Conservation (phyloP, 768 basidiomycete genomes). For the Termitomyces sp. region DNA sequence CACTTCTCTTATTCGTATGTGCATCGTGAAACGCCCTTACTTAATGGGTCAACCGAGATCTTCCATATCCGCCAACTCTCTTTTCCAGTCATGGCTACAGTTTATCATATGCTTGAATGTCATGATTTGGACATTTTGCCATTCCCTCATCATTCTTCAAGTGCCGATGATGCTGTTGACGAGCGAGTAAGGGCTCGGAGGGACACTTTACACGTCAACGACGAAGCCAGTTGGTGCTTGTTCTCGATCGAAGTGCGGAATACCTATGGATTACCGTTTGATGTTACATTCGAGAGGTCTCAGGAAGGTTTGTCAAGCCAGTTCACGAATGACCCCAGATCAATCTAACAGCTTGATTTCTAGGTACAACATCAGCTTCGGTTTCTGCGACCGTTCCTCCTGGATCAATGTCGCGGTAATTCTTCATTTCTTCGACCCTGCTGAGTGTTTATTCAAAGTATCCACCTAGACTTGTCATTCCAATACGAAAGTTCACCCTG, state of each 20-base stretch:
- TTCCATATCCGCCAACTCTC: conserved; percentile 87
- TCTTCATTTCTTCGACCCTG: background rate
- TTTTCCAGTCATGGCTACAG: conserved; percentile 88
- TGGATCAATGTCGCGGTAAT: conserved; percentile 77
- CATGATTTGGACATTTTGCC: conserved; percentile 77
- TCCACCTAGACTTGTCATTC: conserved; percentile 52
- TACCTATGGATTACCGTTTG: conserved; percentile 87
- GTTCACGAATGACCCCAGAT: background rate
- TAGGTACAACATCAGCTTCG: conserved; percentile 36
- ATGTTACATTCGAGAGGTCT: conserved; percentile 68
- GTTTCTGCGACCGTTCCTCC: conserved; percentile 70
- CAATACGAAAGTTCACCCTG: conserved; percentile 66
- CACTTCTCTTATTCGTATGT: conserved; percentile 81
- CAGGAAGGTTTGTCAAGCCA: conserved; percentile 48
- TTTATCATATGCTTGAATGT: conserved; percentile 93
- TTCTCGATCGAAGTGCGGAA: conserved; percentile 91
- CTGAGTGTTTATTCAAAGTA: background rate
- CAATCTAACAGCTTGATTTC: conserved; percentile 2
- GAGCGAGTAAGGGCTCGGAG: conserved; percentile 18
- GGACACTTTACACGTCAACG: conserved; percentile 33
- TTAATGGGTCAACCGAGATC: conserved; percentile 31
- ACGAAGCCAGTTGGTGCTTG: conserved; percentile 73
- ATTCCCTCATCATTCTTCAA: conserved; percentile 32
- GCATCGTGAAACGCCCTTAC: conserved; percentile 32
- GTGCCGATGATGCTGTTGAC: conserved; percentile 16